phyloP scores from a whole-genome alignment of 768 basidiomycete species.

The Pleurotus djamor region DNA sequence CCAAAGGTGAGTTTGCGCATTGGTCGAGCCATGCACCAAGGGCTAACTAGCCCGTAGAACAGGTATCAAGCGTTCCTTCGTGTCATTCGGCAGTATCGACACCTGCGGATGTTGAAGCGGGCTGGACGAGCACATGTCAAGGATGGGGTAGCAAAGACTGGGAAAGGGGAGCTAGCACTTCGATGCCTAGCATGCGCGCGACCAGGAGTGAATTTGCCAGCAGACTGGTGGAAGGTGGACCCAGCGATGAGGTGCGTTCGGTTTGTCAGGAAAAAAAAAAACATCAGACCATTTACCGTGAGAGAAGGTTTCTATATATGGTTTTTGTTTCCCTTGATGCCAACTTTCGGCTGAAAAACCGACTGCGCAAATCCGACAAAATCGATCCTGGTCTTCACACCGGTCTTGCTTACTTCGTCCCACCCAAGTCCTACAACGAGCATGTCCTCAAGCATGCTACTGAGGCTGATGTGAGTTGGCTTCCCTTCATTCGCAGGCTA shows the following conservation, averaged over 20 bases:
- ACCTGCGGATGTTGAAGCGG: constrained; percentile 6
- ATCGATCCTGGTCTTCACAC: constrained; percentile 18
- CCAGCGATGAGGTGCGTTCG: not conserved
- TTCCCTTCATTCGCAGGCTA: no score
- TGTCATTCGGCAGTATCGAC: constrained; percentile 8
- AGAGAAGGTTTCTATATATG: constrained; percentile 9
- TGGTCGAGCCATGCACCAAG: not conserved
- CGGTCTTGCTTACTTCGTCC: constrained; percentile 20
- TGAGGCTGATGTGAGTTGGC: not conserved
- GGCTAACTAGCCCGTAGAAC: constrained; percentile 2
- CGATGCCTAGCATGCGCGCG: constrained; percentile 16
- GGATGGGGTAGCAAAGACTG: not conserved
- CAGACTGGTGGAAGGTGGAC: constrained; percentile 9
- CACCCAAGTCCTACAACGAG: constrained; percentile 14
- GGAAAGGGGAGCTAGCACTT: constrained; percentile 8
- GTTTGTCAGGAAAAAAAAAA: not conserved
- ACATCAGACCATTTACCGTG: not conserved
- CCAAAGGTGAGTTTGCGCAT: constrained; percentile 5
- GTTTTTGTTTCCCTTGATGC: constrained; percentile 21
- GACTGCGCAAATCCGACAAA: constrained; percentile 17
- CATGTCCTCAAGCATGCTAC: constrained; percentile 7
- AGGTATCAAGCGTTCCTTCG: constrained; percentile 1
- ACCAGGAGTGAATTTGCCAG: constrained; percentile 10
- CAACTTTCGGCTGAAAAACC: constrained; percentile 23
- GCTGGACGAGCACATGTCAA: constrained; percentile 9